These are phyloP conservation scores for Dothiorella sarmentorum DNA, from an alignment of 2,329 filamentous ascomycete genomes.

Conservation along the genomic window DNA sequence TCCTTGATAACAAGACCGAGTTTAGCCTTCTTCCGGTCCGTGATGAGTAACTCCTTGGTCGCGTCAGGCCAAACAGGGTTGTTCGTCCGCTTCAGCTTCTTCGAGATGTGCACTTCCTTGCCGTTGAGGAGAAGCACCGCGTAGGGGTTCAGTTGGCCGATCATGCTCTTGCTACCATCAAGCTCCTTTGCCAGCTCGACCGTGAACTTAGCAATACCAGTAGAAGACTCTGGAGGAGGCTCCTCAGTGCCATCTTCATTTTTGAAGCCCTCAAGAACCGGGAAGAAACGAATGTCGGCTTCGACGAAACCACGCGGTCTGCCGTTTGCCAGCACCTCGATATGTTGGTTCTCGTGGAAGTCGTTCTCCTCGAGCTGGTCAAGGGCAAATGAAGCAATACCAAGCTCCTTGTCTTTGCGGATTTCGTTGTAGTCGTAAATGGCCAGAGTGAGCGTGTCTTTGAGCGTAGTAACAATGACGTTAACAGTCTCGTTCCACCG, in stretches of 20 bases:
- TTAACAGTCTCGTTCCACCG: conserved; percentile 97
- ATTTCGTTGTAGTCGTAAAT: conserved; percentile 93
- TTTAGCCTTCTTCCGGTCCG: conserved; percentile 84
- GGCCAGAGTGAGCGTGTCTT: conserved; percentile 79
- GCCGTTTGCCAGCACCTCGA: conserved; percentile 82
- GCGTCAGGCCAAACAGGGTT: conserved; percentile 95
- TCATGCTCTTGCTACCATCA: conserved; percentile 85
- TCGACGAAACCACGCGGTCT: conserved; percentile 77
- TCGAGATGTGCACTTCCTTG: conserved; percentile 83
- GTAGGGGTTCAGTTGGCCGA: conserved; percentile 89
- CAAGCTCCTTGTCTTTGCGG: conserved; percentile 94
- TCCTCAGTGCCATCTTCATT: conserved; percentile 73
- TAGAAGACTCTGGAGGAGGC: conserved; percentile 83
- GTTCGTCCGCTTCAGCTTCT: conserved; percentile 94
- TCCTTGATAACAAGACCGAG: conserved; percentile 93
- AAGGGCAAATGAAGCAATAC: conserved; percentile 77
- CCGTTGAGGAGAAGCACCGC: conserved; percentile 84
- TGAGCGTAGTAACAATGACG: conserved; percentile 86
- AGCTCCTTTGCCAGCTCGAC: conserved; percentile 96
- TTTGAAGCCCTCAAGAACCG: conserved; percentile 71
- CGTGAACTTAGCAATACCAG: conserved; percentile 89
- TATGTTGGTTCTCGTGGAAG: conserved; percentile 76
- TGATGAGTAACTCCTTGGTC: conserved; percentile 91
- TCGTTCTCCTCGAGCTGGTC: conserved; percentile 75
- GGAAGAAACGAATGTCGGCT: conserved; percentile 90